These are phyloP conservation scores for Fusarium nygamai DNA, from an alignment of 2,329 filamentous ascomycete species.

Conservation along the genomic window DNA sequence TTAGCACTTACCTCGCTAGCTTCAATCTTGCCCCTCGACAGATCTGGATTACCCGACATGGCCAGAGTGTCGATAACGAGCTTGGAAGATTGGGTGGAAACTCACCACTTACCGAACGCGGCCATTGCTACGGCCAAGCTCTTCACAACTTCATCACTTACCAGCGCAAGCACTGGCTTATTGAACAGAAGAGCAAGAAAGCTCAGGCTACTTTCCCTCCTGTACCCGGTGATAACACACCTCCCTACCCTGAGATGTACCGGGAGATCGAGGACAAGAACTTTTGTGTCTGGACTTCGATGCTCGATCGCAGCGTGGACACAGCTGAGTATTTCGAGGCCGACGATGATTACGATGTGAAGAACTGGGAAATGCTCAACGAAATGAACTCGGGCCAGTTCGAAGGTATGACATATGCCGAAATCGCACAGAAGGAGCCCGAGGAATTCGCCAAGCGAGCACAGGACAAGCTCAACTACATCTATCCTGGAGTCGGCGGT, in stretches of 20 bases:
- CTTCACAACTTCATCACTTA: conserved; percentile 85
- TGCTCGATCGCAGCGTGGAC: conserved; percentile 90
- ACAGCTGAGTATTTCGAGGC: conserved; percentile 88
- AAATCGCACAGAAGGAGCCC: conserved; percentile 81
- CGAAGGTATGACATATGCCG: conserved; percentile 93
- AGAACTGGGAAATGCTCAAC: conserved; percentile 98
- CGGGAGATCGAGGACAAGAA: conserved; percentile 80
- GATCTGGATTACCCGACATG: conserved; percentile 98
- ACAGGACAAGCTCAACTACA: conserved; percentile 91
- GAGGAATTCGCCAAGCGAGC: conserved; percentile 85
- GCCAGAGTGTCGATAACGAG: conserved; percentile 89
- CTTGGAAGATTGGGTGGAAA: conserved; percentile 91
- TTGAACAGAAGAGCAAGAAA: conserved; percentile 82
- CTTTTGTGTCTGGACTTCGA: conserved; percentile 98
- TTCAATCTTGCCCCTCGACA: conserved; percentile 96
- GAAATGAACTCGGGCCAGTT: conserved; percentile 93
- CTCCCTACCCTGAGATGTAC: conserved; percentile 88
- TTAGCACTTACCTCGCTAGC: conserved; percentile 93
- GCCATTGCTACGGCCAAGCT: conserved; percentile 79
- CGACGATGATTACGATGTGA: conserved; percentile 95
- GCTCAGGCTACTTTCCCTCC: conserved; percentile 87
- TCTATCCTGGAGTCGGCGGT: conserved; percentile 94
- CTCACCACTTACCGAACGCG: conserved; percentile 83
- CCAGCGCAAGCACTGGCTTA: conserved; percentile 83
- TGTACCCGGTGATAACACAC: conserved; percentile 88